A percentile compares a stretch with the other conserved stretches of the same genome.
These are phyloP conservation scores for Nitzschia sp. DNA, from an alignment of 108 stramenopile genomes.

Conservation along the genomic window DNA sequence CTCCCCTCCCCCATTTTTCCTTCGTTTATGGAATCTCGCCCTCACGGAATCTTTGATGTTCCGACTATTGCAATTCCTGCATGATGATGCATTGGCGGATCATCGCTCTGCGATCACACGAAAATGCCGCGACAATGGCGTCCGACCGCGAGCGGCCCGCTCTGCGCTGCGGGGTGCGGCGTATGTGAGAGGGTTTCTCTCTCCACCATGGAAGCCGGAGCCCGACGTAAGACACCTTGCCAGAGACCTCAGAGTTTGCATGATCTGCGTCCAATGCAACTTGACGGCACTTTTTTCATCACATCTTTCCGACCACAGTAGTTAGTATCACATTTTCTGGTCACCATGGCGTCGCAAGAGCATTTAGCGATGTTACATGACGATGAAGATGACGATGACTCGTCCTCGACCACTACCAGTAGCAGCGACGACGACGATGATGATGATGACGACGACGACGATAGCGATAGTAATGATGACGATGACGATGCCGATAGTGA, in stretches of 20 bases:
- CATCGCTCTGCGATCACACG: too few species aligned
- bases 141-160: neutral
- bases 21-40: too few species aligned
- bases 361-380: constrained; percentile 24
- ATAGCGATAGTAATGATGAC: constrained; percentile 3
- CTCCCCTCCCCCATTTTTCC: too few species aligned
- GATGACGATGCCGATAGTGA: constrained; percentile 18
- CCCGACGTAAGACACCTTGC: too few species aligned
- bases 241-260: neutral
- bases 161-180: neutral
- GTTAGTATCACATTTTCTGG: neutral
- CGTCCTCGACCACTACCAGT: constrained; percentile 5
- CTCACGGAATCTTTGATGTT: too few species aligned
- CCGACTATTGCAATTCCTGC: too few species aligned
- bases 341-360: constrained; percentile 33
- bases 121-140: neutral
- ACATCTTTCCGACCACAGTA: too few species aligned
- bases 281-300: too few species aligned
- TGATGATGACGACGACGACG: constrained; percentile 13
- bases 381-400: constrained; percentile 12
- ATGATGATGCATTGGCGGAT: too few species aligned
- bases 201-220: too few species aligned
- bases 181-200: too few species aligned
- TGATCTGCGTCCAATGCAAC: too few species aligned
- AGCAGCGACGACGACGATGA: constrained; percentile 16